These are phyloP conservation scores for Yamadazyma friedrichii DNA, from an alignment of 1,139 yeast genomes.

Conservation along the genomic window DNA sequence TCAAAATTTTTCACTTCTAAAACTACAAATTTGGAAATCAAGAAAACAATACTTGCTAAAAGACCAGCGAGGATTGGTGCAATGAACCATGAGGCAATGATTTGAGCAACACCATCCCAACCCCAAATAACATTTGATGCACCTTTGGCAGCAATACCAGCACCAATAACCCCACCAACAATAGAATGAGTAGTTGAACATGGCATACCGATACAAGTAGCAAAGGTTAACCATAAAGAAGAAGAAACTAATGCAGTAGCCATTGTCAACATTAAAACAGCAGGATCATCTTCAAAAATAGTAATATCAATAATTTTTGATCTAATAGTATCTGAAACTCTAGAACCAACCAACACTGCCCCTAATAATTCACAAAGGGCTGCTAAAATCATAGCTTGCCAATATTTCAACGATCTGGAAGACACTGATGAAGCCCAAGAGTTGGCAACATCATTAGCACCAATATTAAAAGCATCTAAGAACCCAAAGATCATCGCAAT, in stretches of 20 bases:
- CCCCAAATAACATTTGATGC: constrained; percentile 66
- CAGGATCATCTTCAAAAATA: constrained; percentile 55
- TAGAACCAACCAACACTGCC: constrained; percentile 69
- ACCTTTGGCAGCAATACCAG: constrained; percentile 71
- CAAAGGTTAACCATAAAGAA: constrained; percentile 68
- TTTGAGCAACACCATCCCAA: constrained; percentile 71
- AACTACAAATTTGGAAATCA: constrained; percentile 58
- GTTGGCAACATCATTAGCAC: constrained; percentile 83
- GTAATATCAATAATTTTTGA: constrained; percentile 56
- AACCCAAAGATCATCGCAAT: constrained; percentile 70
- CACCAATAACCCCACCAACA: constrained; percentile 75
- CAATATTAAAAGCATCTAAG: constrained; percentile 80
- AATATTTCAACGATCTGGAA: constrained; percentile 64
- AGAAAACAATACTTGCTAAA: constrained; percentile 58
- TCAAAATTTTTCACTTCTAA: constrained; percentile 53
- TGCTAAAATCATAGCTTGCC: constrained; percentile 75
- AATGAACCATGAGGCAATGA: constrained; percentile 78
- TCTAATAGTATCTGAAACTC: constrained; percentile 70
- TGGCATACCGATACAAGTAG: constrained; percentile 69
- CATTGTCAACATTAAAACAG: constrained; percentile 73
- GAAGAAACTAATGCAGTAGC: constrained; percentile 75
- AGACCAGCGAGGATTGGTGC: constrained; percentile 74
- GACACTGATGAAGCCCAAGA: constrained; percentile 76
- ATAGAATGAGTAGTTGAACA: constrained; percentile 80
- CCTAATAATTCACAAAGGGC: constrained; percentile 71